Base-by-base conservation (phyloP, 257 asterid species). In the Knoxia roxburghii region DNA sequence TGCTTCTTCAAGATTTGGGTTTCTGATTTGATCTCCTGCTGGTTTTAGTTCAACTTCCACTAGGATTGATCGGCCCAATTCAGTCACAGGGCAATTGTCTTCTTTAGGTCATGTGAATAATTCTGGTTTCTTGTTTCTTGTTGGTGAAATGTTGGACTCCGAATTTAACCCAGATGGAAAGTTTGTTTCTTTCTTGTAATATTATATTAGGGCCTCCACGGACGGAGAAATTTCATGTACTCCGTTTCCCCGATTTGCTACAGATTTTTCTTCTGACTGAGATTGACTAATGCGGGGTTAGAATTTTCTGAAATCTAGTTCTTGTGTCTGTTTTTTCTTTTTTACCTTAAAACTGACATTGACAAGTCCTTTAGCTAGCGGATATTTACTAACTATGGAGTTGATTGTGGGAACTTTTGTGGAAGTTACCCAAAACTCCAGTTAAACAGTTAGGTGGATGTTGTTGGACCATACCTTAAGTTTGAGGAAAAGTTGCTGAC, bases 1-100 rank as follows among this genome's bases (percentile, higher is more conserved):
- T 21, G 68, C 46, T 46, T n/a, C n/a, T n/a, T 48, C 46, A 37
- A 48, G 58, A 48, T 48, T 64, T 33, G 30, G 43, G 33, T 39
- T 41, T 29, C 7, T 35, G 52, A 30, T 24, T 60, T 37, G 41
- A 5, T 37, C 5, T 32, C 21, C 48, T 60, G 33, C 29, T 32
- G 4, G 30, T 50, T 51, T 65, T 49, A 1, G 48, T 65, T 33
- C 33, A 32, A 4, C n/a, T n/a, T 18, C 6, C 1, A n/a, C 27
- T 71, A 11, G 45, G 46, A 6, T 11, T 53, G 64, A 14, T 50
- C 41, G 64, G 9, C 37, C 33, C n/a, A 51, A 49, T 53, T 61
- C 50, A 29, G 26, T 27, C 27, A 49, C 9, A 2, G n/a, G n/a
- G n/a, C n/a, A n/a, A n/a, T n/a, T n/a, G n/a, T n/a, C n/a, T n/a